Evolutionary conservation across 495 filamentous ascomycete species (phyloP).

Genomic region (Pseudoneurospora amorphoporcata): DNA sequence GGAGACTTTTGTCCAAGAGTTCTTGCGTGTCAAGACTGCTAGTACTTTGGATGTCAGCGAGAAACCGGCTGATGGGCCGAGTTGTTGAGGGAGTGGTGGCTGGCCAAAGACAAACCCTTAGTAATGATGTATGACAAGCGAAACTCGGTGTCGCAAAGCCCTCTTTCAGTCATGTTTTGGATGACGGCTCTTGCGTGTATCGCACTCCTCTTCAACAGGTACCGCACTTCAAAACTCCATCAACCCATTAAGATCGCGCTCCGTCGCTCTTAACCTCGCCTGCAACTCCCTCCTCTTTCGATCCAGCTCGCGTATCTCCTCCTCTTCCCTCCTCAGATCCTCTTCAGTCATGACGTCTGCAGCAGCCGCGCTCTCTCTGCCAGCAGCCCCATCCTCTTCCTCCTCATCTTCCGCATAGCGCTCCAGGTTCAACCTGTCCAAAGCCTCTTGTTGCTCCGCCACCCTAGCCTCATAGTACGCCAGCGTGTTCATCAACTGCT

Average conservation of each 20-base stretch:
- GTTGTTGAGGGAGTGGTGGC: conserved; percentile 1
- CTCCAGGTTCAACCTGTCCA: conserved; percentile 60
- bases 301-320: conserved; percentile 69
- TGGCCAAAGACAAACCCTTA: neutral
- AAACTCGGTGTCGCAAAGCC: neutral
- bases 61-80: neutral
- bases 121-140: neutral
- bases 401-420: conserved; percentile 36
- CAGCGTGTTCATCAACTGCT: conserved; percentile 62
- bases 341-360: conserved; percentile 55
- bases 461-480: conserved; percentile 70
- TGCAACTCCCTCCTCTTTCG: conserved; percentile 67
- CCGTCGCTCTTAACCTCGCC: conserved; percentile 67
- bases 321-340: conserved; percentile 66
- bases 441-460: conserved; percentile 60
- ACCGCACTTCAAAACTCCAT: conserved; percentile 22
- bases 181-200: neutral
- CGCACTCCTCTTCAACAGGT: neutral
- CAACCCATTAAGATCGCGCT: conserved; percentile 65
- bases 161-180: neutral
- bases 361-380: conserved; percentile 27
- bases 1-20: conserved; percentile 44
- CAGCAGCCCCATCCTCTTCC: conserved; percentile 31
- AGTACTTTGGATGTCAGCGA: conserved; percentile 8
- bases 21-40: conserved; percentile 38